These are phyloP conservation scores for Calonectria multiphialidica DNA, from an alignment of 2,329 filamentous ascomycete genomes.

Conservation along the genomic window DNA sequence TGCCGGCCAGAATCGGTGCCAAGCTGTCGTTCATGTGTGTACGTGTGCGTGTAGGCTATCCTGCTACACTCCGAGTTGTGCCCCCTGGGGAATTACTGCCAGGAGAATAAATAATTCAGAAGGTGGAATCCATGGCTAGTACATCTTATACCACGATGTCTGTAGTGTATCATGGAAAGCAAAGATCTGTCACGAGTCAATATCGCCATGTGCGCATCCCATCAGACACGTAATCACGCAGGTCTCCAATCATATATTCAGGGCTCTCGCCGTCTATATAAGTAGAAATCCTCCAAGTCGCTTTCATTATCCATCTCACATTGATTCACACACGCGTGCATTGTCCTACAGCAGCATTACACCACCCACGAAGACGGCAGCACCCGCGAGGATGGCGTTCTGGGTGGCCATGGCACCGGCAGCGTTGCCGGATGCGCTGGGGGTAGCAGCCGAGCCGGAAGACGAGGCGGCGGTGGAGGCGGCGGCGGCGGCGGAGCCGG, in stretches of 20 bases:
- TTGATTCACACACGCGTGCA: not conserved
- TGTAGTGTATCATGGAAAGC: not conserved
- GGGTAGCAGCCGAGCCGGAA: constrained; percentile 21
- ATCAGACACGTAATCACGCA: not conserved
- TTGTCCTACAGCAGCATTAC: constrained; percentile 49
- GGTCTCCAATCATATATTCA: constrained; percentile 22
- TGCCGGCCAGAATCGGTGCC: constrained; percentile 4
- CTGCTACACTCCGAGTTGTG: too few species aligned
- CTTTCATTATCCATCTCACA: not conserved
- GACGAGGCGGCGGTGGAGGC: constrained; percentile 27
- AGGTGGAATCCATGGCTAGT: not conserved
- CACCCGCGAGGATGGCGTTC: constrained; percentile 51
- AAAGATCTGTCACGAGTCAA: not conserved
- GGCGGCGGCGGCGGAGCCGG: constrained; percentile 16
- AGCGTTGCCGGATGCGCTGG: constrained; percentile 42
- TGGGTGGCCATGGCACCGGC: constrained; percentile 48
- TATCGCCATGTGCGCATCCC: not conserved
- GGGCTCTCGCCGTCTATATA: constrained; percentile 3
- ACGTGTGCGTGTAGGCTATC: not conserved
- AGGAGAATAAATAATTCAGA: not conserved
- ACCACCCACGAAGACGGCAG: constrained; percentile 50
- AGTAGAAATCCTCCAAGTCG: not conserved
- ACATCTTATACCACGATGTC: not conserved
- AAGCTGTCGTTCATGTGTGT: not conserved
- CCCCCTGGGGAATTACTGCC: not conserved